A percentile compares a stretch with the other conserved stretches of the same genome.
Conservation (phyloP, 2,329 filamentous ascomycete species). For the Pestalotiopsis sp. region DNA sequence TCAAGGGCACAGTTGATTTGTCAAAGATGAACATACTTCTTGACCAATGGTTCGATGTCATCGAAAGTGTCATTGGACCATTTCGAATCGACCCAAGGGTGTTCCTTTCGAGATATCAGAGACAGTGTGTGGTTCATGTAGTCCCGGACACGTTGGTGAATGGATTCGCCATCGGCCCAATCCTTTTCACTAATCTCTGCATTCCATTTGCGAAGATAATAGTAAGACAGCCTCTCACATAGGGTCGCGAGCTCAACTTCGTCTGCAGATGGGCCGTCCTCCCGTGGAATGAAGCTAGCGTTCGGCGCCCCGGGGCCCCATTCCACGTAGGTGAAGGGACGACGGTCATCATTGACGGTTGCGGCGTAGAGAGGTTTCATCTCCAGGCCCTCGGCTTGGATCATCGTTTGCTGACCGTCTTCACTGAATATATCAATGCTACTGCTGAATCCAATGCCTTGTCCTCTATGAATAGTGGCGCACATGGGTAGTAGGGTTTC, state of each 20-base stretch:
- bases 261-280: not conserved
- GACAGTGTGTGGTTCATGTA: slow-evolving; percentile 20
- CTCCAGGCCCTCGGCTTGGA: slow-evolving; percentile 20
- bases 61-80: slow-evolving; percentile 24
- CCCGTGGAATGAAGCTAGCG: not conserved
- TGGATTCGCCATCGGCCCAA: slow-evolving; percentile 19
- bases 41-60: slow-evolving; percentile 28
- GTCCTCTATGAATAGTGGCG: not conserved
- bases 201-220: slow-evolving; percentile 25
- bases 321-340: slow-evolving; percentile 17
- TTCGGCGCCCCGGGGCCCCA: not conserved
- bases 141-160: slow-evolving; percentile 20
- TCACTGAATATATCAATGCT: slow-evolving; percentile 13
- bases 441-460: slow-evolving; percentile 3
- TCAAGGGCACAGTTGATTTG: too few species aligned
- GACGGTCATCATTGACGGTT: slow-evolving; percentile 10
- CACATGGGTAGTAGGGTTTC: not conserved
- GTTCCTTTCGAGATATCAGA: slow-evolving; percentile 18
- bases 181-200: slow-evolving; percentile 22
- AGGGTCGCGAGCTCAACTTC: slow-evolving; percentile 18
- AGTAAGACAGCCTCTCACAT: slow-evolving; percentile 26
- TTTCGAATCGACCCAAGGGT: slow-evolving; percentile 15
- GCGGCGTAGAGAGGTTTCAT: slow-evolving; percentile 17
- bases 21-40: slow-evolving; percentile 24
- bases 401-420: slow-evolving; percentile 16